Evolutionary conservation across 2,329 filamentous ascomycete species (phyloP).

Genomic region (Pezicula neosporulosa): DNA sequence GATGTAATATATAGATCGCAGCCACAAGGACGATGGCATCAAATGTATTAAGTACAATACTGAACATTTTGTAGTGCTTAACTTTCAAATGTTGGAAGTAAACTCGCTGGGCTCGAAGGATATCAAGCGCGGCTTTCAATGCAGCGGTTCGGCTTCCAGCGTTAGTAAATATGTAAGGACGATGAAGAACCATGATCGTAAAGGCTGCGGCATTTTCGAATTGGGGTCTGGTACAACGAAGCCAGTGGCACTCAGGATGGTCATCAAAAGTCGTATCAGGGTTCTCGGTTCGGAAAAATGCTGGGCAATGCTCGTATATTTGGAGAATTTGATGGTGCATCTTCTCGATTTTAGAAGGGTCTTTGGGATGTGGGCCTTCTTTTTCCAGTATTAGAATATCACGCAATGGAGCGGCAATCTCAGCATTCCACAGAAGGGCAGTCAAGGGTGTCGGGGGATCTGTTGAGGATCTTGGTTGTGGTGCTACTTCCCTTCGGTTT

Average conservation of each 20-base stretch:
- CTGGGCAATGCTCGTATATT: conserved; percentile 45
- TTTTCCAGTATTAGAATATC: conserved; percentile 53
- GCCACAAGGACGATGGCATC: conserved; percentile 60
- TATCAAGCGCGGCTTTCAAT: conserved; percentile 50
- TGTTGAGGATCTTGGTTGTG: conserved; percentile 37
- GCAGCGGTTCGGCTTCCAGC: conserved; percentile 50
- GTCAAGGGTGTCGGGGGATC: conserved; percentile 57
- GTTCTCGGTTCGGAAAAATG: conserved; percentile 50
- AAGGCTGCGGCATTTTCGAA: conserved; percentile 46
- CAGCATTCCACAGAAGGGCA: conserved; percentile 46
- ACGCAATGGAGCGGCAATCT: conserved; percentile 44
- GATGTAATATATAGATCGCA: conserved; percentile 58
- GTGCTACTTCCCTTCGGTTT: conserved; percentile 43
- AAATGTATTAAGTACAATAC: conserved; percentile 60
- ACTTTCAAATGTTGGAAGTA: conserved; percentile 42
- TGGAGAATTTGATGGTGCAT: conserved; percentile 49
- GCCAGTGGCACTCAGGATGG: conserved; percentile 49
- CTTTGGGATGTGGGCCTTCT: conserved; percentile 50
- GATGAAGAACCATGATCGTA: conserved; percentile 56
- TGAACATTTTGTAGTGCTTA: conserved; percentile 49
- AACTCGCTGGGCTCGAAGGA: conserved; percentile 53
- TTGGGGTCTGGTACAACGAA: conserved; percentile 43
- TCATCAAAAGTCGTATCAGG: conserved; percentile 55
- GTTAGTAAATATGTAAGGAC: conserved; percentile 59
- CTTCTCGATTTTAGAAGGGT: conserved; percentile 49